Evolutionary conservation across 371 early-diverging fungal species (phyloP).

Genomic region (Paramicrosporidium saccamoebae): DNA sequence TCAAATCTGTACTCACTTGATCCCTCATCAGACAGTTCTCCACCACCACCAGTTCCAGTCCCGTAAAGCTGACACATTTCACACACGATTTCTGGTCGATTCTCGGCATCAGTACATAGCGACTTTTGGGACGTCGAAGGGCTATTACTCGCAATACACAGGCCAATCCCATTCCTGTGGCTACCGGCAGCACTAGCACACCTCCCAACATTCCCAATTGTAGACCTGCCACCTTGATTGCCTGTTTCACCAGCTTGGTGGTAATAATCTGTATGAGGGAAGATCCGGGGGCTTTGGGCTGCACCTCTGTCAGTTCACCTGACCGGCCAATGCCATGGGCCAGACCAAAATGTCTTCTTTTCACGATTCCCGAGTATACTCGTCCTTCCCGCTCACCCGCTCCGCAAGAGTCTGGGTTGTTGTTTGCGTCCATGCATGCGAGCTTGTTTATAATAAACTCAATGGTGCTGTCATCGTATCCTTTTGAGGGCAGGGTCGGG

Average conservation of each 20-base stretch:
- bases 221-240: conserved; percentile 3
- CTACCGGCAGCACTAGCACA: conserved; percentile 3
- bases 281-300: conserved; percentile 5
- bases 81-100: conserved; percentile 4
- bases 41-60: conserved; percentile 2
- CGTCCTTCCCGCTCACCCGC: no score
- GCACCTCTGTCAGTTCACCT: conserved; percentile 3
- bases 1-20: conserved; percentile 1
- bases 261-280: conserved; percentile 3
- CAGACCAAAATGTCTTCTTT: conserved; percentile 1
- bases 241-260: conserved; percentile 2
- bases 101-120: conserved; percentile 4
- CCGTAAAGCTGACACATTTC: conserved; percentile 3
- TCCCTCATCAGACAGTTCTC: conserved; percentile 1
- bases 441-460: no score
- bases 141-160: conserved; percentile 1
- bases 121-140: conserved; percentile 1
- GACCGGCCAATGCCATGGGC: conserved; percentile 4
- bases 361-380: no score
- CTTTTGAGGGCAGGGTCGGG: no score
- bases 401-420: no score
- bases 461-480: no score
- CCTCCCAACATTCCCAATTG: neutral
- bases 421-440: no score
- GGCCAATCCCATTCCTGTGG: conserved; percentile 4